These are phyloP conservation scores for Potentilla sterilis DNA, from an alignment of 306 rosid genomes.

Conservation along the genomic window DNA sequence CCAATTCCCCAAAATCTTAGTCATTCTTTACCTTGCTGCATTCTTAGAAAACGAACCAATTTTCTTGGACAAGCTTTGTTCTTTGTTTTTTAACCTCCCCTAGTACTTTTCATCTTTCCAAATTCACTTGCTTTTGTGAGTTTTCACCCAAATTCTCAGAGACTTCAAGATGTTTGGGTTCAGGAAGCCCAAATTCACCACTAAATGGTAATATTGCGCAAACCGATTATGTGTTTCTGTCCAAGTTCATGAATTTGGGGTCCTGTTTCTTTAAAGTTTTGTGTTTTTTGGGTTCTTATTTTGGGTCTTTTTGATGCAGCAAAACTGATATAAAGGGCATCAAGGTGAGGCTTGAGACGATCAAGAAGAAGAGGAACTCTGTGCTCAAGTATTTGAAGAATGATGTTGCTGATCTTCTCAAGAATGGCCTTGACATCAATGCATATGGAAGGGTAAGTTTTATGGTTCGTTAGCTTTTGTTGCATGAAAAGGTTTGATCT, in stretches of 20 bases:
- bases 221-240: background rate
- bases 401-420: slow-evolving; percentile 68
- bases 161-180: slow-evolving; percentile 51
- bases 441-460: slow-evolving; percentile 67
- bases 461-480: background rate
- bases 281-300: slow-evolving; percentile 21
- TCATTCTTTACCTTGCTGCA: slow-evolving; percentile 35
- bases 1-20: background rate
- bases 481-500: background rate
- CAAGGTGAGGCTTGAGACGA: slow-evolving; percentile 47
- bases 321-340: slow-evolving; percentile 40
- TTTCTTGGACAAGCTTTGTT: background rate
- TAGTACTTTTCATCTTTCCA: background rate
- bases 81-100: slow-evolving; percentile 7
- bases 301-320: slow-evolving; percentile 40
- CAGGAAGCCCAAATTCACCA: slow-evolving; percentile 52
- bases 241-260: background rate
- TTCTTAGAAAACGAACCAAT: slow-evolving; percentile 20
- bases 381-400: slow-evolving; percentile 50
- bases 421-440: slow-evolving; percentile 42
- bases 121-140: background rate
- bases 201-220: slow-evolving; percentile 51
- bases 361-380: slow-evolving; percentile 49
- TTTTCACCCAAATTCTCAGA: slow-evolving; percentile 1
- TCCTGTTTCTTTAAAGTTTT: background rate